A percentile compares a stretch with the other conserved stretches of the same genome.
These are phyloP conservation scores for Stemphylium vesicarium DNA, from an alignment of 2,329 filamentous ascomycete species.

Conservation along the genomic window DNA sequence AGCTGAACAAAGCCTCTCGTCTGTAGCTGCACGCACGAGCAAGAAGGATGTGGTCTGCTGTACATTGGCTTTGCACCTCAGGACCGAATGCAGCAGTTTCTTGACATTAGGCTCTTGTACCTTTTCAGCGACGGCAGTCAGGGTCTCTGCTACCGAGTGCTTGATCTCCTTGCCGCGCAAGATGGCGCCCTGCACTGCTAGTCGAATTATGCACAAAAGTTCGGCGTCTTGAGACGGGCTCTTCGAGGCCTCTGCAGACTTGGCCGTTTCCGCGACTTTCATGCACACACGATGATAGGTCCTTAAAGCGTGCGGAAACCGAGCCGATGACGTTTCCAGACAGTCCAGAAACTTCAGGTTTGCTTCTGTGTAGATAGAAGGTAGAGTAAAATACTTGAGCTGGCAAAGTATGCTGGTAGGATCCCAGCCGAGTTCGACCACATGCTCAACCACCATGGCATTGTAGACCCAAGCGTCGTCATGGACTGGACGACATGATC, in stretches of 20 bases:
- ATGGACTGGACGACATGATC: slow-evolving; percentile 10
- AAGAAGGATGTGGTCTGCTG: not conserved
- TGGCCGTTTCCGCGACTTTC: slow-evolving; percentile 17
- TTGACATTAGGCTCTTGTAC: slow-evolving; percentile 6
- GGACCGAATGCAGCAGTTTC: slow-evolving; percentile 5
- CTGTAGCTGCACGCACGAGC: slow-evolving; percentile 2
- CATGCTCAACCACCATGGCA: slow-evolving; percentile 19
- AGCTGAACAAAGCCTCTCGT: slow-evolving; percentile 1
- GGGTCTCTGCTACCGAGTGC: not conserved
- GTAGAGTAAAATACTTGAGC: slow-evolving; percentile 7
- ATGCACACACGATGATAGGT: slow-evolving; percentile 14
- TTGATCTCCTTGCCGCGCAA: not conserved
- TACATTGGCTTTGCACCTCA: not conserved
- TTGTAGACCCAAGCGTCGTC: slow-evolving; percentile 16
- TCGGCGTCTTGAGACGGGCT: slow-evolving; percentile 12
- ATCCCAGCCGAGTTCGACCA: slow-evolving; percentile 13
- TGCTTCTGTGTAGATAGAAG: slow-evolving; percentile 15
- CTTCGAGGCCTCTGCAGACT: slow-evolving; percentile 1
- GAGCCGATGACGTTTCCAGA: slow-evolving; percentile 12
- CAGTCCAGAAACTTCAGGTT: slow-evolving; percentile 18
- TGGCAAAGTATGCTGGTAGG: slow-evolving; percentile 12
- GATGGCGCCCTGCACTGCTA: slow-evolving; percentile 17
- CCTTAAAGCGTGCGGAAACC: slow-evolving; percentile 5
- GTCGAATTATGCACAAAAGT: slow-evolving; percentile 20
- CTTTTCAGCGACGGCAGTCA: slow-evolving; percentile 15